Evolutionary conservation across 148 eudicot genomes (phyloP).

Genomic region (Fagopyrum homotropicum): DNA sequence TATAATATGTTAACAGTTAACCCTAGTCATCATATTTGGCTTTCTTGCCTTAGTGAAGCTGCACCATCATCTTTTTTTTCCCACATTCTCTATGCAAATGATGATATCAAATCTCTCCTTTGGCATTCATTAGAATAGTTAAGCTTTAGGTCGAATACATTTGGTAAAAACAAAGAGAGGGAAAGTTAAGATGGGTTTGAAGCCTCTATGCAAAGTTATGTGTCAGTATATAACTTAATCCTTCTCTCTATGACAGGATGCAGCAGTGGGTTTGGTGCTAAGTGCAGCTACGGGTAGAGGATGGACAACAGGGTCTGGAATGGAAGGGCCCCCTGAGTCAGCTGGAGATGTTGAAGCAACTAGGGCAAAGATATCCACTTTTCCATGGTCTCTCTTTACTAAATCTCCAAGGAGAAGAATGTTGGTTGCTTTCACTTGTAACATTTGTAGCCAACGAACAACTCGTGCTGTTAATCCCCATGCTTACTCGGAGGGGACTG

Average conservation of each 20-base stretch:
- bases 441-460: slow-evolving; percentile 90
- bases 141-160: neutral
- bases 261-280: slow-evolving; percentile 88
- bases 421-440: slow-evolving; percentile 83
- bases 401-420: slow-evolving; percentile 82
- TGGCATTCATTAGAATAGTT: neutral
- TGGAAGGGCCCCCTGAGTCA: slow-evolving; percentile 85
- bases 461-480: slow-evolving; percentile 82
- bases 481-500: slow-evolving; percentile 71
- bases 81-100: neutral
- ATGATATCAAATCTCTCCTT: neutral
- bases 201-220: neutral
- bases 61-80: neutral
- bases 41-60: neutral
- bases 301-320: slow-evolving; percentile 93
- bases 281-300: slow-evolving; percentile 73
- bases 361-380: slow-evolving; percentile 63
- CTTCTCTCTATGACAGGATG: slow-evolving; percentile 39
- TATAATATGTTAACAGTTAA: neutral
- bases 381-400: slow-evolving; percentile 95
- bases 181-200: neutral
- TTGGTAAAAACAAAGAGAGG: neutral
- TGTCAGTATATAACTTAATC: neutral
- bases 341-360: slow-evolving; percentile 60
- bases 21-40: neutral